Conservation (phyloP, 2,329 filamentous ascomycete species). For the Trichoderma aggressivum region DNA sequence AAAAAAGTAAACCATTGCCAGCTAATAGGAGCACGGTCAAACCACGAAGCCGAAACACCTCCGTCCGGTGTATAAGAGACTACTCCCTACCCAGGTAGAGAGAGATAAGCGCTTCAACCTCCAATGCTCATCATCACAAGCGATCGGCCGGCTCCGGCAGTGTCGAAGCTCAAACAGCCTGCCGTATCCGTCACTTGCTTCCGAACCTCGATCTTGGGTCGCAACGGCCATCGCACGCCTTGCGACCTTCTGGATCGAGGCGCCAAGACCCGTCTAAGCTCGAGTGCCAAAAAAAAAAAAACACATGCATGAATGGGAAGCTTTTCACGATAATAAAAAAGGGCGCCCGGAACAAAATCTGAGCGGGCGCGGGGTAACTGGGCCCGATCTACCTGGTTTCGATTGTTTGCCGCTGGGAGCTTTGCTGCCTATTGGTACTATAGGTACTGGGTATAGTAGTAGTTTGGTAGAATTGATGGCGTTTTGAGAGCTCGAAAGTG, state of each 20-base stretch:
- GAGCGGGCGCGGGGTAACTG: background rate
- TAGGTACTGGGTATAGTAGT: too few species aligned
- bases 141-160: constrained; percentile 14
- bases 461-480: background rate
- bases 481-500: background rate
- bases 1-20: background rate
- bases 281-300: background rate
- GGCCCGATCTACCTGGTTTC: background rate
- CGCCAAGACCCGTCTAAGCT: constrained; percentile 9
- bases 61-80: background rate
- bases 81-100: too few species aligned
- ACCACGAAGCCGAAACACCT: background rate
- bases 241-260: constrained; percentile 9
- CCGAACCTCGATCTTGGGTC: background rate
- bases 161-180: constrained; percentile 10
- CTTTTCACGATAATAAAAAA: background rate
- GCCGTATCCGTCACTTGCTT: constrained; percentile 12
- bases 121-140: background rate
- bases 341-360: background rate
- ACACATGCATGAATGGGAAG: background rate
- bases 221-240: background rate
- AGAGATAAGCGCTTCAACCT: background rate
- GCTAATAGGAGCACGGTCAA: background rate
- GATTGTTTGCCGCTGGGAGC: background rate
- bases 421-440: too few species aligned